Base-by-base conservation (phyloP, 2,329 filamentous ascomycete species). In the Pseudogymnoascus sp. region DNA sequence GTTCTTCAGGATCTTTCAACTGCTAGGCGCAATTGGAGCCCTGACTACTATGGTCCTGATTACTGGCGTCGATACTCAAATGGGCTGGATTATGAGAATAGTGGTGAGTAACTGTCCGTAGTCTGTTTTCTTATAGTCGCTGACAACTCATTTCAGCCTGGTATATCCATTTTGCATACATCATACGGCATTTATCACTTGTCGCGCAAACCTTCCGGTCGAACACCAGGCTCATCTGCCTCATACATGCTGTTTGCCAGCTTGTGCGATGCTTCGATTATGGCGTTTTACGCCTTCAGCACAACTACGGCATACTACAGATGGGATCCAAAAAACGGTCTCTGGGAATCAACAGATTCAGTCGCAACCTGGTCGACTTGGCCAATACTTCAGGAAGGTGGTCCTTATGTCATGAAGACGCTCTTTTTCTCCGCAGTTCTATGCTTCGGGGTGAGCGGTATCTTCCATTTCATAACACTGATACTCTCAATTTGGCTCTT, bases 171-270 rank as follows among this genome's bases (percentile, higher is more conserved):
- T 57, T 70, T 90, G 4, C 86, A 92, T 73, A 86, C 84, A 14
- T 71, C 86, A 16, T 97, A 97, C 75, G 90, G 83, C 45, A 82
- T 96, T 65, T 95, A 90, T 71, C 92, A 97, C 73, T 84, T 96
- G 40, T 80, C 84, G 12, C 85, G 90, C 34, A 84, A 87, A 39
- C 83, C 90, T 0, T 85, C 85, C 59, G 83, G 81, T 51, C 86
- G 92, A 61, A 86, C 92, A 0, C 87, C 93, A 0, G 87, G 81
- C 3, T 96, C 91, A 21, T 90, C 91, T 16, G 87, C 91, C 12
- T 93, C 91, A 67, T 97, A 97, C 75, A 91, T 96, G 75, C 77
- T 95, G 64, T 97, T 97, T 73, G 86, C 92, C 2, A 81, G 84
- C 10, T 77, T 91, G 47, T 83, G 89, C 45, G 93, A 97, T 73